A percentile compares a stretch with the other conserved stretches of the same genome.
These are phyloP conservation scores for Sordariomycetes sp. DNA, from an alignment of 2,329 filamentous ascomycete species.

Conservation along the genomic window DNA sequence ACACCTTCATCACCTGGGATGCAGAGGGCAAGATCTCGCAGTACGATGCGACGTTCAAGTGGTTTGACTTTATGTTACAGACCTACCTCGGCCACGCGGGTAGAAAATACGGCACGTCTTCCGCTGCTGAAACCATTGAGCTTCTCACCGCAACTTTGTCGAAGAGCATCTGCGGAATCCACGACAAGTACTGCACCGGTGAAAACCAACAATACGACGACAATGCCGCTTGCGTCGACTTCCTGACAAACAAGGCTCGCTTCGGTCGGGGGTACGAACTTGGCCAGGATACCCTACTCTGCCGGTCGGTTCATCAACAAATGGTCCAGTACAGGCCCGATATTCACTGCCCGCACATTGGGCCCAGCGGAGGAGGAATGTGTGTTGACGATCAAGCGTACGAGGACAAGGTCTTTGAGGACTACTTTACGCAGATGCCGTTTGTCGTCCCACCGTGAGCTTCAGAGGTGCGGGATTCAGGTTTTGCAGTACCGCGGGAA, in stretches of 20 bases:
- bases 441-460: background rate
- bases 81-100: background rate
- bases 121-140: background rate
- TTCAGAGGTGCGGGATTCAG: background rate
- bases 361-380: conserved; percentile 15
- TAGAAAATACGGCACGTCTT: background rate
- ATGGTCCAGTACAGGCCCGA: background rate
- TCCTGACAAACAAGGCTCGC: background rate
- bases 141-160: background rate
- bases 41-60: background rate
- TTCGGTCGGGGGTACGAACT: background rate
- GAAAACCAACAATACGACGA: background rate
- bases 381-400: conserved; percentile 11
- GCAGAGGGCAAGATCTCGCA: background rate
- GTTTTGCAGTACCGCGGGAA: too few relatives aligned
- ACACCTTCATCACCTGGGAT: background rate
- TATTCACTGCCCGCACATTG: conserved; percentile 15
- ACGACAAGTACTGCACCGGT: background rate
- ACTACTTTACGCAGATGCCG: conserved; percentile 6
- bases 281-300: background rate
- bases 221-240: background rate
- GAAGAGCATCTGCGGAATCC: background rate
- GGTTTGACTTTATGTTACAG: background rate
- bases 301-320: background rate
- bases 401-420: conserved; percentile 12